These are phyloP conservation scores for Plasmodium reichenowi DNA, from an alignment of 169 alveolate genomes.

Conservation along the genomic window DNA sequence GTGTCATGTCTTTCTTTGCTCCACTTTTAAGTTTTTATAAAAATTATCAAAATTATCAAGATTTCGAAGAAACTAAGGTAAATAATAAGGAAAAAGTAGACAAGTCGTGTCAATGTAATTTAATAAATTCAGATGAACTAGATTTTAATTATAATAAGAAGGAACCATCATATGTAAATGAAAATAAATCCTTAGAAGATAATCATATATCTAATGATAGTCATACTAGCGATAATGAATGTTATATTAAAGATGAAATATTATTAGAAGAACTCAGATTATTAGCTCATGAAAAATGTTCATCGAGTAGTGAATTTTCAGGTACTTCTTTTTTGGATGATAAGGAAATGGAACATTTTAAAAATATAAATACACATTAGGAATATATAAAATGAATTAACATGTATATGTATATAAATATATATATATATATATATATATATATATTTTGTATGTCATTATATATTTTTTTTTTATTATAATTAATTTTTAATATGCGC, in stretches of 20 bases:
- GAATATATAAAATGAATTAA: not conserved
- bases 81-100: conserved; percentile 19
- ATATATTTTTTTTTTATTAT: conserved; percentile 7
- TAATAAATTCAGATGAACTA: conserved; percentile 24
- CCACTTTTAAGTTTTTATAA: conserved; percentile 62
- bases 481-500: too few relatives aligned
- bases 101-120: conserved; percentile 56
- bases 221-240: conserved; percentile 19
- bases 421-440: not conserved
- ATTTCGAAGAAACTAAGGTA: conserved; percentile 37
- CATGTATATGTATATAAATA: not conserved
- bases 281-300: conserved; percentile 33
- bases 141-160: not conserved
- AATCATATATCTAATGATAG: conserved; percentile 13
- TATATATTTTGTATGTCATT: not conserved
- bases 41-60: conserved; percentile 1
- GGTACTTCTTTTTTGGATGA: conserved; percentile 37
- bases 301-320: conserved; percentile 24
- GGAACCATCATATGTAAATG: conserved; percentile 3
- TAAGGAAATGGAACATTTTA: conserved; percentile 14
- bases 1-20: conserved; percentile 52
- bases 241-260: conserved; percentile 20
- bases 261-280: conserved; percentile 23
- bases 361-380: conserved; percentile 15
- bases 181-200: not conserved